A percentile compares a stretch with the other conserved stretches of the same genome.
Evolutionary conservation across 1,139 yeast species (phyloP).

Genomic region (Nadsonia starkeyi-henricii): DNA sequence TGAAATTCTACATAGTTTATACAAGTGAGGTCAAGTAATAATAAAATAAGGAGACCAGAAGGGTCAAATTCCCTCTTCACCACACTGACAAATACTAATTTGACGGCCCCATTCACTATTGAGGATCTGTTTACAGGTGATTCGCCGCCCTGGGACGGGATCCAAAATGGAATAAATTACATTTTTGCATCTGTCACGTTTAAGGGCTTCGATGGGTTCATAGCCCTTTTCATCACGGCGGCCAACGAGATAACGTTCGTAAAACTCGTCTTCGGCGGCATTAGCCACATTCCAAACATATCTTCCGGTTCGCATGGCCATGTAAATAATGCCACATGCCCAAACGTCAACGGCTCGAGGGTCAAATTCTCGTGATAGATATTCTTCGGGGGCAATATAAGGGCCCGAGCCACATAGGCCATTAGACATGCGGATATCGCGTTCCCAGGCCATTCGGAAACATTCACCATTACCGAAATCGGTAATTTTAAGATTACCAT

Average conservation of each 20-base stretch:
- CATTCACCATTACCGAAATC: conserved; percentile 96
- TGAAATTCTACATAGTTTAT: no score
- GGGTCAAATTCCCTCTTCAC: conserved; percentile 26
- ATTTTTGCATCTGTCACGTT: conserved; percentile 72
- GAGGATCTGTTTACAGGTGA: conserved; percentile 75
- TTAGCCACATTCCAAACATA: conserved; percentile 85
- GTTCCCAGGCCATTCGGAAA: conserved; percentile 95
- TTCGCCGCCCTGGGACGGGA: conserved; percentile 74
- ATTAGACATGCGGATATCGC: conserved; percentile 63
- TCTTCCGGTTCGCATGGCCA: conserved; percentile 97
- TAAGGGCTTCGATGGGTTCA: conserved; percentile 74
- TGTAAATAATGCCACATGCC: conserved; percentile 93
- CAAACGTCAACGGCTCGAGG: conserved; percentile 88
- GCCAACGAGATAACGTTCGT: conserved; percentile 53
- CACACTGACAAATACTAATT: conserved; percentile 63
- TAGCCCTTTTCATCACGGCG: conserved; percentile 75
- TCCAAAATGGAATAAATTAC: conserved; percentile 86
- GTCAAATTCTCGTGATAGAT: conserved; percentile 59
- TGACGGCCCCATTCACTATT: conserved; percentile 95
- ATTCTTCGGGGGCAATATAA: conserved; percentile 94
- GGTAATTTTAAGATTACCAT: conserved; percentile 74
- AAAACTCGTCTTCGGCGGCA: conserved; percentile 62
- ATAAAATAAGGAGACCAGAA: no score
- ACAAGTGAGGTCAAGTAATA: conserved; percentile 2
- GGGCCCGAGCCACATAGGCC: conserved; percentile 91